Evolutionary conservation across 305 asterid genomes (phyloP).

Genomic region (Euphrasia arctica): DNA sequence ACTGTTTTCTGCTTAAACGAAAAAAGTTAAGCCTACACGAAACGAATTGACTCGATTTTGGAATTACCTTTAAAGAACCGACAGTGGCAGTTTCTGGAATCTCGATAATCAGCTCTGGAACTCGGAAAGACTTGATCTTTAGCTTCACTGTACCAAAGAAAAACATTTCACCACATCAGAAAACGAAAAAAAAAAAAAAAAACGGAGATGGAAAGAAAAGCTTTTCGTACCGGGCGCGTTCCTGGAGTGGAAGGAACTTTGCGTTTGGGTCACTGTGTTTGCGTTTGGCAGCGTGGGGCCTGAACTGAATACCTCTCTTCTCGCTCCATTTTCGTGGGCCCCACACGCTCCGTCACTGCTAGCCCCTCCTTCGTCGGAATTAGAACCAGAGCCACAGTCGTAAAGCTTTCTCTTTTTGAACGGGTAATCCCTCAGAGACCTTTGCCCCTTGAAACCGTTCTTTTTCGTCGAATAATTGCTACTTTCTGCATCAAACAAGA

Average conservation of each 20-base stretch:
- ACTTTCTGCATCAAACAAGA: slow-evolving; percentile 39
- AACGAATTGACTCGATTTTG: background rate
- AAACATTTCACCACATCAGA: slow-evolving; percentile 31
- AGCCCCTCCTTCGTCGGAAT: slow-evolving; percentile 45
- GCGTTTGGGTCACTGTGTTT: slow-evolving; percentile 41
- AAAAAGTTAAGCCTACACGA: background rate
- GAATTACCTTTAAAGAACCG: slow-evolving; percentile 81
- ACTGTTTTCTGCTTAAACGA: slow-evolving; percentile 58
- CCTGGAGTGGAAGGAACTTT: slow-evolving; percentile 43
- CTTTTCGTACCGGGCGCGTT: slow-evolving; percentile 64
- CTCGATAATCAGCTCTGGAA: slow-evolving; percentile 87
- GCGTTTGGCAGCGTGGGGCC: background rate
- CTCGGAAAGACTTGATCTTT: slow-evolving; percentile 85
- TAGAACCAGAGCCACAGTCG: slow-evolving; percentile 46
- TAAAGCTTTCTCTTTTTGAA: slow-evolving; percentile 87
- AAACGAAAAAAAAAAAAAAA: background rate
- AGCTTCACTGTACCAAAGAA: slow-evolving; percentile 67
- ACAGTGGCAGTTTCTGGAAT: slow-evolving; percentile 91
- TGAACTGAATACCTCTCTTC: slow-evolving; percentile 36
- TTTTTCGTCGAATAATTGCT: slow-evolving; percentile 37
- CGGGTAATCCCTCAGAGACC: slow-evolving; percentile 82
- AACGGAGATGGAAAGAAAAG: background rate
- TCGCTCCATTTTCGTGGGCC: slow-evolving; percentile 41
- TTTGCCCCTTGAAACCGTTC: slow-evolving; percentile 48
- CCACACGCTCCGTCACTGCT: slow-evolving; percentile 18